These are phyloP conservation scores for Paramecium pentaurelia DNA, from an alignment of 73 alveolate genomes.

Conservation along the genomic window DNA sequence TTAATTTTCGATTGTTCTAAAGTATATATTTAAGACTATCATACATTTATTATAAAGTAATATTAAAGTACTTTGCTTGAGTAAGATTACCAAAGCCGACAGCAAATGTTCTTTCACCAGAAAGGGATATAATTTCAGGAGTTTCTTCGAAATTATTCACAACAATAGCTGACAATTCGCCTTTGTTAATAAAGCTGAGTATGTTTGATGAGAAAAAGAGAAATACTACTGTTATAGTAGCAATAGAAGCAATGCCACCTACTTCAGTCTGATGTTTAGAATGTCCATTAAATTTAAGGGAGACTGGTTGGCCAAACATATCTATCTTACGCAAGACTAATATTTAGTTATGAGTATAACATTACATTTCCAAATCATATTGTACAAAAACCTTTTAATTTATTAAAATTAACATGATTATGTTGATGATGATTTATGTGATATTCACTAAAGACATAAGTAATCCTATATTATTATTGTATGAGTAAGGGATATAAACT, in stretches of 20 bases:
- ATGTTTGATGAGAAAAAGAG: neutral
- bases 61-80: neutral
- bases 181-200: neutral
- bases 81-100: neutral
- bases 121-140: neutral
- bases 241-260: constrained; percentile 5
- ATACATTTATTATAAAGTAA: neutral
- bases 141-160: neutral
- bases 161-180: neutral
- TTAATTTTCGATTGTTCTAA: neutral
- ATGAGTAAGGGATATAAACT: neutral
- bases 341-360: neutral
- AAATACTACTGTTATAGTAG: neutral
- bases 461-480: neutral
- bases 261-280: neutral
- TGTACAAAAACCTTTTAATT: neutral
- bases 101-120: neutral
- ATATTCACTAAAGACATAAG: neutral
- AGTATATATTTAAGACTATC: neutral
- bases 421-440: neutral
- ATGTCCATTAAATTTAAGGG: constrained; percentile 1
- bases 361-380: neutral
- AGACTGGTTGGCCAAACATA: neutral
- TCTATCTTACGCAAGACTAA: neutral
- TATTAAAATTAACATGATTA: neutral